A percentile compares a stretch with the other conserved stretches of the same genome.
These are phyloP conservation scores for Melaleuca quinquenervia DNA, from an alignment of 345 rosid species.

Conservation along the genomic window DNA sequence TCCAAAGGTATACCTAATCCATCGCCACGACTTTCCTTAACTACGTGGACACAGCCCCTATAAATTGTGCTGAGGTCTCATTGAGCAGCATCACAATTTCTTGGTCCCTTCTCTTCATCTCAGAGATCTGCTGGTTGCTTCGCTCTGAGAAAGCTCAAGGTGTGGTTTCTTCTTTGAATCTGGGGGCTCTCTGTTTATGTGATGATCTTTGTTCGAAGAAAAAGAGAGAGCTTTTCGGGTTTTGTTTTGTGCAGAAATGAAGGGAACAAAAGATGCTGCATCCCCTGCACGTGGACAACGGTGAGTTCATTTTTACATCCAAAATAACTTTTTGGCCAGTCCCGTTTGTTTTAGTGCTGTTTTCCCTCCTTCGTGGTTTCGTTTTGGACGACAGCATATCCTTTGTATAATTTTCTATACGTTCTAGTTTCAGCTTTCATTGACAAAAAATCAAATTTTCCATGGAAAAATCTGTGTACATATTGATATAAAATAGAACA, in stretches of 20 bases:
- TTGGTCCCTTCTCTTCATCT: neutral
- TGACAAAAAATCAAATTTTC: neutral
- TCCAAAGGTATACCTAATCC: neutral
- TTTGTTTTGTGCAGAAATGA: neutral
- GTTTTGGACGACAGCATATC: no score
- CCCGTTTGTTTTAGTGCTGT: no score
- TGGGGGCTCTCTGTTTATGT: neutral
- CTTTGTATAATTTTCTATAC: neutral
- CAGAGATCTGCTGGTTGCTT: neutral
- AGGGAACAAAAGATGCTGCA: neutral
- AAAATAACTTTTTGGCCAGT: neutral
- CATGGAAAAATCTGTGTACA: neutral
- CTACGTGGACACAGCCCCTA: neutral
- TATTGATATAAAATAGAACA: neutral
- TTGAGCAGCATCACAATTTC: neutral
- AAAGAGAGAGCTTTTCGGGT: neutral
- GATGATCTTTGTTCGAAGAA: neutral
- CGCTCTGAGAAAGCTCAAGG: neutral
- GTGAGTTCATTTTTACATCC: neutral
- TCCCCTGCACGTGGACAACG: neutral
- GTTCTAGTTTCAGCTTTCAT: neutral
- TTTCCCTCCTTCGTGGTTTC: no score
- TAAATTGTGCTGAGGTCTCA: neutral
- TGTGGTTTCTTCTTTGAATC: neutral
- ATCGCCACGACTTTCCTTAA: neutral